Evolutionary conservation across 140 eudicot genomes (phyloP), one percentile per base, ranked within the genome.

Genomic region (Bidens hawaiensis): DNA sequence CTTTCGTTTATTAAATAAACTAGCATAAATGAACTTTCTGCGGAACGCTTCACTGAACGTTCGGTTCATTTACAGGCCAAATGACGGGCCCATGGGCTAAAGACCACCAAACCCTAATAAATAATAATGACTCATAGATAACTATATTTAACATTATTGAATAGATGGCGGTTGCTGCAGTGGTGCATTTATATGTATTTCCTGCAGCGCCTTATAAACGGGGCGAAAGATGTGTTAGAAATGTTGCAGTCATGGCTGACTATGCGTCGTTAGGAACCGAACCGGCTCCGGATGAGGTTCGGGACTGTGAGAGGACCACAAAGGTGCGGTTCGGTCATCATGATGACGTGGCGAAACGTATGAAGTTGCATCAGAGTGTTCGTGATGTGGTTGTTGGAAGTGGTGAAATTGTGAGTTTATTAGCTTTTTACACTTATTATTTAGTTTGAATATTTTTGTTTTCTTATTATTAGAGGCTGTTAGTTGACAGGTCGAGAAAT

Each of bases 211-310:
- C 97, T 43, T 90, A 86, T 80, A 83, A 81, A 72, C 85, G 90
- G 42, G 97, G 97, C 59, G 97, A 90, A 63, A 79, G 97, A 68
- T 83, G 97, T 78, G 97, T 90, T n/a, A 82, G 94, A n/a, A 90
- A 90, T 76, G 96, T 80, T 22, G 81, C 96, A 21, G 97, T 87
- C 65, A 80, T 90, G 94, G 28, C 82, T 21, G 94, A 90, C 57
- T 90, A 90, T 69, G 97, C 97, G 34, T 75, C 96, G 7, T 68
- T 87, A 58, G 98, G 98, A 30, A 59, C 94, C 3, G 81, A 80
- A 17, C 98, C 94, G 6, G 96, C 90, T 69, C 91, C 96, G 16
- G 98, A 91, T 57, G 98, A 91, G 76, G 96, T 91, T 50, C 70
- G 66, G 49, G 98, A 91, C 65, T 78, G 80, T 72, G 88, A 81